These are phyloP conservation scores for Pleurostoma richardsiae DNA, from an alignment of 2,329 filamentous ascomycete species.

Conservation along the genomic window DNA sequence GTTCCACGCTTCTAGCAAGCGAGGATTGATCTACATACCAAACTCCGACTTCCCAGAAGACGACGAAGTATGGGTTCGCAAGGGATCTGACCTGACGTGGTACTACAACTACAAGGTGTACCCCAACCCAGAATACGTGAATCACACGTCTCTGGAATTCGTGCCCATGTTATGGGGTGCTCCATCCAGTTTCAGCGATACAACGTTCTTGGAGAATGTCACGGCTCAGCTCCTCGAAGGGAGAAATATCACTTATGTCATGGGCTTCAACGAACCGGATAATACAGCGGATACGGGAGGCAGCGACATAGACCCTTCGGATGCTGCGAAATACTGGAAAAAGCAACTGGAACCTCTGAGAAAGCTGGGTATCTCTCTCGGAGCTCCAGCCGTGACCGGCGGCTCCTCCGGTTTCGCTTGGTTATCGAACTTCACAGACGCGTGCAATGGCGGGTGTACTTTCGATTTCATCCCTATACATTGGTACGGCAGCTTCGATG, in stretches of 20 bases:
- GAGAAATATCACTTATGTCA: constrained; percentile 1
- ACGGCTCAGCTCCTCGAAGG: constrained; percentile 1
- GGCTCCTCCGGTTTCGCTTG: background rate
- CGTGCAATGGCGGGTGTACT: constrained; percentile 1
- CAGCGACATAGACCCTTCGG: constrained; percentile 1
- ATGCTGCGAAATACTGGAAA: constrained; percentile 3
- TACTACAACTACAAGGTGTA: constrained; percentile 5
- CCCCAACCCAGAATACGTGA: constrained; percentile 2
- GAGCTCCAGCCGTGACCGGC: constrained; percentile 1
- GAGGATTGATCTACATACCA: constrained; percentile 2
- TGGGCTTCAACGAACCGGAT: constrained; percentile 5
- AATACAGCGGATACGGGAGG: constrained; percentile 2
- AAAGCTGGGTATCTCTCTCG: constrained; percentile 3
- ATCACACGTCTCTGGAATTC: constrained; percentile 1
- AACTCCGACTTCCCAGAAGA: constrained; percentile 1
- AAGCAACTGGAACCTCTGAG: constrained; percentile 3
- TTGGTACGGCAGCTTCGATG: constrained; percentile 3
- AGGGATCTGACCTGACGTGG: constrained; percentile 1
- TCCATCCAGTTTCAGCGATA: constrained; percentile 4
- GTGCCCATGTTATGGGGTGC: constrained; percentile 4
- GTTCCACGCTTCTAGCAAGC: constrained; percentile 2
- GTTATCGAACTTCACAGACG: constrained; percentile 1
- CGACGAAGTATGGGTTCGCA: background rate
- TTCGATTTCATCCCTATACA: constrained; percentile 5
- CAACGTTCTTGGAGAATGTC: constrained; percentile 2